Base-by-base conservation (phyloP, 192 early-diverging fungal species). In the Entomortierella beljakovae region DNA sequence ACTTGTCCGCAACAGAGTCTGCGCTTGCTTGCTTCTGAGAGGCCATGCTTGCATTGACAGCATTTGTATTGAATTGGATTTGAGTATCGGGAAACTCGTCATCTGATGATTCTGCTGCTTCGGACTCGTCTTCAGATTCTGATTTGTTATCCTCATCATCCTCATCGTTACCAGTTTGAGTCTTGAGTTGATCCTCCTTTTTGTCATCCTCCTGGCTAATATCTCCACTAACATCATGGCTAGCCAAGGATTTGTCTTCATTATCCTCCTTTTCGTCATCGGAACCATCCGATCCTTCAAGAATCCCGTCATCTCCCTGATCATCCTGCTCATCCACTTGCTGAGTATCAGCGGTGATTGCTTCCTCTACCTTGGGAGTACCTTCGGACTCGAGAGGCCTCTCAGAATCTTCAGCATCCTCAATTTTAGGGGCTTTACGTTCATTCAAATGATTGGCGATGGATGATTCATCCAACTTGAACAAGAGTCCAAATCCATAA, bases 401-500 rank as follows among this genome's bases (percentile, higher is more conserved):
- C 70, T 37, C 88, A 37, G 15, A 56, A 62, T 85, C 86, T 6
- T 72, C 53, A 16, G 58, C 68, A 35, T 73, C 80, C 23, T 84
- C 81, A 11, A 61, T 46, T 3, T 52, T 73, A 73, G 65, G 37
- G n/a, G 87, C 86, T 16, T 83, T 61, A 33, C 94, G 71, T 37
- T 95, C 94, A 49, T 86, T 88, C 23, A 90, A 79, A 82, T 99
- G 98, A 34, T 93, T 84, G 10, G 85, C 89, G 57, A 92, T 83
- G 35, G 88, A 91, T 28, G 88, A 86, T 37, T 97, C 96, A 62
- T 98, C 97, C 48, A 98, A 76, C 43, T 89, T 85, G 84, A 99
- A 99, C 46, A 97, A 29, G 48, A 97, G 84, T n/a, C 94, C 98
- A 82, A 97, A 94, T n/a, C 98, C 98, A 71, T 97, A 98, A 0